Percentiles rank a stretch among this genome's conserved stretches.
phyloP scores from a whole-genome alignment of 2,329 filamentous ascomycete genomes.

The Monilinia fructicola region DNA sequence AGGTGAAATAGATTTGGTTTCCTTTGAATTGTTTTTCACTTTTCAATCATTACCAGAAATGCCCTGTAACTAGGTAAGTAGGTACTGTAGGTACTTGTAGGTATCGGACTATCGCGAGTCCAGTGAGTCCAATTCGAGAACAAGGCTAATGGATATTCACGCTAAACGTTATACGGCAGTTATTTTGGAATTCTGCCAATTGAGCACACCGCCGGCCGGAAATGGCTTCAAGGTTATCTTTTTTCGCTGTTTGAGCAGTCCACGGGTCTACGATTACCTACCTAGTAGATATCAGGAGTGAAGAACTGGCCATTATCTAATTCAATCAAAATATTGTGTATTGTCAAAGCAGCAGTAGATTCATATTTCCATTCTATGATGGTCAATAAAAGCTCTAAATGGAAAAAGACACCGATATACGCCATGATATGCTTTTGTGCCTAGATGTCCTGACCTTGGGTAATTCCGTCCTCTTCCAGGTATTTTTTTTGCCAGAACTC shows the following conservation, averaged over 20 bases:
- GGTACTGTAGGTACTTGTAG: no score
- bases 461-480: slow-evolving; percentile 7
- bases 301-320: no score
- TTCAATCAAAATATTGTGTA: no score
- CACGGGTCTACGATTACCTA: no score
- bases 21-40: background rate
- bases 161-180: slow-evolving; percentile 1
- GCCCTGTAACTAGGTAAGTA: background rate
- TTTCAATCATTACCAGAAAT: background rate
- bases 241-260: background rate
- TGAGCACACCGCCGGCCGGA: background rate
- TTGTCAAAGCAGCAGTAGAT: no score
- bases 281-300: no score
- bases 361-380: slow-evolving; percentile 6
- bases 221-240: background rate
- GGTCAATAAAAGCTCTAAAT: background rate
- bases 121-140: background rate
- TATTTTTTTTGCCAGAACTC: slow-evolving; percentile 16
- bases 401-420: background rate
- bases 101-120: background rate
- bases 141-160: slow-evolving; percentile 1
- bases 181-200: background rate
- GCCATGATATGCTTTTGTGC: slow-evolving; percentile 12
- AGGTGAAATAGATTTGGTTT: background rate
- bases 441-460: slow-evolving; percentile 6